Evolutionary conservation across 2,329 filamentous ascomycete species (phyloP).

Genomic region (Ophiocordyceps robertsii): DNA sequence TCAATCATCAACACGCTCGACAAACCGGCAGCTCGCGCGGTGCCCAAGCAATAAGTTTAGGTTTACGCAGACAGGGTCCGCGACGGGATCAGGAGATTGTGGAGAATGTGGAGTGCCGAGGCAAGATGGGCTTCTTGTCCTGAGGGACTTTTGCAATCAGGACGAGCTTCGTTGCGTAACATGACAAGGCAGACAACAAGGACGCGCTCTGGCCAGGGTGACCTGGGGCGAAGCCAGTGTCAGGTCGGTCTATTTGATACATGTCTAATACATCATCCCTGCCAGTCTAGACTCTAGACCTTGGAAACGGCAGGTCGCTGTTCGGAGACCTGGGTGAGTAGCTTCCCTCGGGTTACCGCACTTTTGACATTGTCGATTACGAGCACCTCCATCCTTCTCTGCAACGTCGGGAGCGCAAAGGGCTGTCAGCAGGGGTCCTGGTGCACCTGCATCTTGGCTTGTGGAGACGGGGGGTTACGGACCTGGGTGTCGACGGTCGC

Average conservation of each 20-base stretch:
- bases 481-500: conserved; percentile 38
- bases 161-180: too few species aligned
- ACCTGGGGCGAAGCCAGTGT: too few species aligned
- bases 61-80: too few species aligned
- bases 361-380: conserved; percentile 21
- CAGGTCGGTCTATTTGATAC: not conserved
- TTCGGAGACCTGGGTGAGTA: conserved; percentile 6
- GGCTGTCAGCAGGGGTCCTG: not conserved
- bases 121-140: too few species aligned
- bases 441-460: not conserved
- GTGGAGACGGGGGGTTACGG: not conserved
- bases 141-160: too few species aligned
- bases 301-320: conserved; percentile 1
- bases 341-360: conserved; percentile 6
- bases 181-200: too few species aligned
- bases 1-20: too few species aligned
- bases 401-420: not conserved
- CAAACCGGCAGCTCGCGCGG: too few species aligned
- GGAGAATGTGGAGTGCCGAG: too few species aligned
- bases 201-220: too few species aligned
- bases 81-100: too few species aligned
- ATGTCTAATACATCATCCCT: not conserved
- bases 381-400: conserved; percentile 14
- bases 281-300: not conserved
- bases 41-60: too few species aligned